Conservation (phyloP, 129 eudicot species). For the Flaveria bidentis region DNA sequence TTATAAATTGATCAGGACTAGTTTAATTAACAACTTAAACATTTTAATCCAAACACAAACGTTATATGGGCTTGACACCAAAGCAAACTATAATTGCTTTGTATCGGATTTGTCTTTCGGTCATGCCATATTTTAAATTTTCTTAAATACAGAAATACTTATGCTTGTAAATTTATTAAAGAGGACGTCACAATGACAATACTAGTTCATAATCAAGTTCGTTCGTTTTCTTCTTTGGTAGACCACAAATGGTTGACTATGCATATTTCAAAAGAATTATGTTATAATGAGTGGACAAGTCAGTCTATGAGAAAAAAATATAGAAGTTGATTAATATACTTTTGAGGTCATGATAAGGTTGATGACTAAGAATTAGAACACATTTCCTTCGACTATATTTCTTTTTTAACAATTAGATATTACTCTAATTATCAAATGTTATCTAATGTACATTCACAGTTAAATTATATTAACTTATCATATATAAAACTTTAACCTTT, state of each 20-base stretch:
- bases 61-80: too few relatives aligned
- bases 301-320: not conserved
- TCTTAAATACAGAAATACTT: too few relatives aligned
- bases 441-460: too few relatives aligned
- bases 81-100: too few relatives aligned
- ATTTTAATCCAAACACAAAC: not conserved
- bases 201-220: conserved; percentile 10
- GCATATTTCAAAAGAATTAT: not conserved
- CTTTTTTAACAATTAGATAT: too few relatives aligned
- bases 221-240: conserved; percentile 9
- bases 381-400: not conserved
- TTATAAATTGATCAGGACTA: not conserved
- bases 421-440: too few relatives aligned
- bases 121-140: not conserved
- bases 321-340: conserved; percentile 14
- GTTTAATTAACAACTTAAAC: not conserved
- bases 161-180: not conserved
- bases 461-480: too few relatives aligned
- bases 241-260: conserved; percentile 25
- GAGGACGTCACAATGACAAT: conserved; percentile 23
- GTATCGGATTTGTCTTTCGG: too few relatives aligned
- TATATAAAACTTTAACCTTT: too few relatives aligned
- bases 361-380: not conserved
- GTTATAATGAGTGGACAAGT: not conserved
- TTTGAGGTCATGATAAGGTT: conserved; percentile 9